These are phyloP conservation scores for Rehmannia glutinosa DNA, from an alignment of 257 asterid species.

Conservation along the genomic window DNA sequence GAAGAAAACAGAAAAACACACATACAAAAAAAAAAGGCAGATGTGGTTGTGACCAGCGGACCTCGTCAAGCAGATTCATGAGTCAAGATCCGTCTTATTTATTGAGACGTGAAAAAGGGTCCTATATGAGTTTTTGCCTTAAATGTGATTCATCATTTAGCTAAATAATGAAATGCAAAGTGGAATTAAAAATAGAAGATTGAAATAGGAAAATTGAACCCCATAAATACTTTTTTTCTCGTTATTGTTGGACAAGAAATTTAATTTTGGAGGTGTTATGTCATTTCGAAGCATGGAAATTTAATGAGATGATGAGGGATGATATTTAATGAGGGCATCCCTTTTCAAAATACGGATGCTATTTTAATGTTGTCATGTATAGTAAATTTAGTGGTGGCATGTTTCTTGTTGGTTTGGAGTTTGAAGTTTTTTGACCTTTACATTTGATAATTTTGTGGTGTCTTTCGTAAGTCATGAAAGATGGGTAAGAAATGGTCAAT, in stretches of 20 bases:
- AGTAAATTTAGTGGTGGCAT: slow-evolving; percentile 9
- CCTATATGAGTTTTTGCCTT: too few relatives aligned
- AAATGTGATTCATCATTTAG: too few relatives aligned
- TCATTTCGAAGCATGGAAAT: background rate
- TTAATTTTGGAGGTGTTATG: slow-evolving; percentile 14
- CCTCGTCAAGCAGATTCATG: too few relatives aligned
- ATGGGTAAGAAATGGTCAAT: too few relatives aligned
- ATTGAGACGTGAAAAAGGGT: too few relatives aligned
- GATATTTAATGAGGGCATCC: slow-evolving; percentile 7
- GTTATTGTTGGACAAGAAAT: background rate
- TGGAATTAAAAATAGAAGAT: too few relatives aligned
- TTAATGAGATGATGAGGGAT: background rate
- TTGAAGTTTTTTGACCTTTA: background rate
- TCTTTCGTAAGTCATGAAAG: background rate
- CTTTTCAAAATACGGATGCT: slow-evolving; percentile 4
- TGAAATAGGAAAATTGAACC: too few relatives aligned
- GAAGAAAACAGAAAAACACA: too few relatives aligned
- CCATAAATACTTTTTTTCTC: background rate
- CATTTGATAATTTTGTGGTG: background rate
- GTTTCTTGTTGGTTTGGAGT: background rate
- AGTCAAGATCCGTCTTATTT: too few relatives aligned
- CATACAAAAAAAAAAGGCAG: too few relatives aligned
- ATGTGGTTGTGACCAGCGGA: too few relatives aligned
- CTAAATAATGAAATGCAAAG: too few relatives aligned
- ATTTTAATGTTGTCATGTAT: slow-evolving; percentile 16